Evolutionary conservation across 1,284 basidiomycete genomes (phyloP), one percentile per base, ranked within the genome.

Genomic region (Tilletia setariae): DNA sequence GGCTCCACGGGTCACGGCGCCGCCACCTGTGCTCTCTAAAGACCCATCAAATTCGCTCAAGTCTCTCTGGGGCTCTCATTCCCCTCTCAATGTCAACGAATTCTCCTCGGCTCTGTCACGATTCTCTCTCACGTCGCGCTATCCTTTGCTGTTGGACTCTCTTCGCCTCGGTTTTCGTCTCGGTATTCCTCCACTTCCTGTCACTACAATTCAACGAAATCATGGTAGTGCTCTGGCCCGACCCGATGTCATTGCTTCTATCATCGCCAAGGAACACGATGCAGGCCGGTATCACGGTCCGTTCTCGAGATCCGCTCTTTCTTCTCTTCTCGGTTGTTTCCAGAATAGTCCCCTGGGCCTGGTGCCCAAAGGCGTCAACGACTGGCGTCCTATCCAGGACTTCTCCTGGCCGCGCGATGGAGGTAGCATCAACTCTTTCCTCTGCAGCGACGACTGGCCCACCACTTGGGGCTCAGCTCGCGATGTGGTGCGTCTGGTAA

Each of bases 331-430:
- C 4, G 47, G 47, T 16, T 23, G 4, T 49, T 49, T 49, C 19
- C 47, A 49, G 19, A 49, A 49, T 23, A 49, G 47, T n/a, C 47
- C 47, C 16, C 47, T 49, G 47, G 47, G 47, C 4, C 47, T 49
- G 8, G 47, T 49, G 4, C 47, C 47, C 16, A 49, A 49, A 19
- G 47, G 6, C 4, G 4, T 23, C 4, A 6, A 19, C 4, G 47
- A 49, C 47, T 49, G 47, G 47, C 47, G 47, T 19, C 47, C 25
- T 23, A 49, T 49, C 6, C 47, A 49, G 25, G 47, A 49, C 16
- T 49, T 49, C 16, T 49, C 47, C 19, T 49, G 47, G 47, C 47
- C 47, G 19, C 47, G 47, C 6, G 6, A 16, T 19, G 47, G 47
- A 49, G 7, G 19, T 7, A 49, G 47, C 47, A 49, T 49, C 47